phyloP scores from a whole-genome alignment of 2,329 filamentous ascomycete species.

The Trichophyton mentagrophytes region DNA sequence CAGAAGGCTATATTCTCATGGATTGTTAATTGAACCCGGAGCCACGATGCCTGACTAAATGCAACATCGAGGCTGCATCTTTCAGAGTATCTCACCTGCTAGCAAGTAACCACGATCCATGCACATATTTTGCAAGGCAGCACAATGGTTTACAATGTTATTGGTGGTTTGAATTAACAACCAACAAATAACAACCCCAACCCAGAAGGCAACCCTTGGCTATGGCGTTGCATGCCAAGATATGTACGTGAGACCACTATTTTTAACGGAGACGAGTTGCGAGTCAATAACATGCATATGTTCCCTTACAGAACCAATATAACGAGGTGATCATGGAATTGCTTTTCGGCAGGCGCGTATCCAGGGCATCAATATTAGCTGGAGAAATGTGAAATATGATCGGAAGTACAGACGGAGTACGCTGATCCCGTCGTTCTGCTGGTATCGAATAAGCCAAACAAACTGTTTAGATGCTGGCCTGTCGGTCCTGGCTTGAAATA shows the following conservation, averaged over 20 bases:
- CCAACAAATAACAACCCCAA: background rate
- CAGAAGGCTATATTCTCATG: background rate
- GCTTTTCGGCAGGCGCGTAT: background rate
- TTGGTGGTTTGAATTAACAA: background rate
- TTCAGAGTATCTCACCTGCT: background rate
- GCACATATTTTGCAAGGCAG: background rate
- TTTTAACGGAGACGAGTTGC: background rate
- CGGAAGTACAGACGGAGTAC: background rate
- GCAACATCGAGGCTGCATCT: background rate
- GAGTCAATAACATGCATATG: background rate
- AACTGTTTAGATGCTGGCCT: background rate
- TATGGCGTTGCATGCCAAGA: slow-evolving; percentile 1
- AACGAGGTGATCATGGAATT: background rate
- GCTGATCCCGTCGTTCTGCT: background rate
- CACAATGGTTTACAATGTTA: background rate
- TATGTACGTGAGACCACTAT: background rate
- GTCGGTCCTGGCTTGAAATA: background rate
- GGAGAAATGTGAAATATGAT: background rate
- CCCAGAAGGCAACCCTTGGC: background rate
- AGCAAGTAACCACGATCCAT: background rate
- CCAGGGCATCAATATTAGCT: background rate
- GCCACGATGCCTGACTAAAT: background rate
- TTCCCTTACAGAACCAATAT: background rate
- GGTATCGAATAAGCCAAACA: background rate
- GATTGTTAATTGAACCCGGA: background rate